Evolutionary conservation across 1,284 basidiomycete species (phyloP).

Genomic region (Ceratorhiza oryzae-sativae): DNA sequence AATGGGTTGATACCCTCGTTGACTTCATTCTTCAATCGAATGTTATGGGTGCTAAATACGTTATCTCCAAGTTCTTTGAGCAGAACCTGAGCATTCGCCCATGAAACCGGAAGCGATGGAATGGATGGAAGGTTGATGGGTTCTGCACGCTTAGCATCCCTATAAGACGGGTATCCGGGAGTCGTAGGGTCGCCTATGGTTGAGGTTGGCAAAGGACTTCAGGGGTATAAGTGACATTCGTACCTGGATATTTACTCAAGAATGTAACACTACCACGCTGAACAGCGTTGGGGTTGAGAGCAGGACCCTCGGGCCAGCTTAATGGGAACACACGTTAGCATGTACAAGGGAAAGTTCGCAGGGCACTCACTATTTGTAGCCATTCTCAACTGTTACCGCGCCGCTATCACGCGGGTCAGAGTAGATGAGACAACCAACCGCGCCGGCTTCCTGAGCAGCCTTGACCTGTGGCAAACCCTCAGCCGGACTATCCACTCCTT

Average conservation of each 20-base stretch:
- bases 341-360: neutral
- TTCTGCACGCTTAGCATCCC: constrained; percentile 75
- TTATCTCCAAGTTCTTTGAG: constrained; percentile 61
- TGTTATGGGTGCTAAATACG: constrained; percentile 54
- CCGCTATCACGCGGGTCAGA: constrained; percentile 91
- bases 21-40: constrained; percentile 74
- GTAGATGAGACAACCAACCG: constrained; percentile 70
- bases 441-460: constrained; percentile 84
- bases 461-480: constrained; percentile 60
- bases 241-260: constrained; percentile 76
- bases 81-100: constrained; percentile 69
- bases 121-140: constrained; percentile 79
- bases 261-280: constrained; percentile 91
- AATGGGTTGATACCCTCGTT: constrained; percentile 80
- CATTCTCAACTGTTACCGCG: constrained; percentile 78
- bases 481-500: neutral
- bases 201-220: neutral
- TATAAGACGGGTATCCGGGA: constrained; percentile 86
- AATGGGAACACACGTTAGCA: neutral
- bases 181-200: constrained; percentile 76
- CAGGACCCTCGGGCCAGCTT: constrained; percentile 83
- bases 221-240: neutral
- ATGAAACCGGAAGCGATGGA: constrained; percentile 80
- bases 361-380: constrained; percentile 61
- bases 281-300: constrained; percentile 82